These are phyloP conservation scores for Venturia pyrina DNA, from an alignment of 2,329 filamentous ascomycete genomes.

Conservation along the genomic window DNA sequence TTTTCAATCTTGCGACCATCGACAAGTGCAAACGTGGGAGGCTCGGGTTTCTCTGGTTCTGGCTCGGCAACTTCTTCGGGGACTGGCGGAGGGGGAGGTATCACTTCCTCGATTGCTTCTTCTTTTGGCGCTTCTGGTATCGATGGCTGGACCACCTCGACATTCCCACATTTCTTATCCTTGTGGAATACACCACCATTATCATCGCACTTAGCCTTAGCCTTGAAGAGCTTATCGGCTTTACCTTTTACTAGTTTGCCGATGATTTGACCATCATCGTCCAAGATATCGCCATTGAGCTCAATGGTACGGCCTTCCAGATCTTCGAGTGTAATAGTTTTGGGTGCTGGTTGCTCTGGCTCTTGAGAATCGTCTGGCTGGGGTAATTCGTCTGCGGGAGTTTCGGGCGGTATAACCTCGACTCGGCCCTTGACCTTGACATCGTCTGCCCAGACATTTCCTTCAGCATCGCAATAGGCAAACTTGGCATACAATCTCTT, in stretches of 20 bases:
- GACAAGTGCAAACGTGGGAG: conserved; percentile 41
- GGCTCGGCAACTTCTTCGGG: background rate
- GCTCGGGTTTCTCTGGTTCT: conserved; percentile 22
- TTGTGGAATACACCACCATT: conserved; percentile 3
- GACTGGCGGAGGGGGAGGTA: background rate
- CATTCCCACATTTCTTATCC: background rate
- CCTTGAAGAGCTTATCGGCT: background rate
- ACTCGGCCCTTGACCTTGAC: conserved; percentile 25
- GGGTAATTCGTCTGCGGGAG: background rate
- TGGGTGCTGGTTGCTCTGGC: background rate
- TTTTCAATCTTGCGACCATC: conserved; percentile 42
- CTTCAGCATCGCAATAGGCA: conserved; percentile 41
- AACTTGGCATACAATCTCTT: conserved; percentile 39
- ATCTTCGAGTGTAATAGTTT: conserved; percentile 19
- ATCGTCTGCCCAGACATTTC: conserved; percentile 49
- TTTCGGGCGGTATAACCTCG: background rate
- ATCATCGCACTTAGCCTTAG: conserved; percentile 5
- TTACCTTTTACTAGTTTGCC: conserved; percentile 25
- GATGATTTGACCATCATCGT: conserved; percentile 43
- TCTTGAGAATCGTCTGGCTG: background rate
- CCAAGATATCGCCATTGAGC: conserved; percentile 44
- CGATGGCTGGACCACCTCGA: conserved; percentile 31
- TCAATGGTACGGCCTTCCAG: conserved; percentile 41
- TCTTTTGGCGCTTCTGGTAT: conserved; percentile 18
- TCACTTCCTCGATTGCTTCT: conserved; percentile 19